A percentile compares a stretch with the other conserved stretches of the same genome.
These are phyloP conservation scores for California macrophylla DNA, from an alignment of 441 rosid species.

Conservation along the genomic window DNA sequence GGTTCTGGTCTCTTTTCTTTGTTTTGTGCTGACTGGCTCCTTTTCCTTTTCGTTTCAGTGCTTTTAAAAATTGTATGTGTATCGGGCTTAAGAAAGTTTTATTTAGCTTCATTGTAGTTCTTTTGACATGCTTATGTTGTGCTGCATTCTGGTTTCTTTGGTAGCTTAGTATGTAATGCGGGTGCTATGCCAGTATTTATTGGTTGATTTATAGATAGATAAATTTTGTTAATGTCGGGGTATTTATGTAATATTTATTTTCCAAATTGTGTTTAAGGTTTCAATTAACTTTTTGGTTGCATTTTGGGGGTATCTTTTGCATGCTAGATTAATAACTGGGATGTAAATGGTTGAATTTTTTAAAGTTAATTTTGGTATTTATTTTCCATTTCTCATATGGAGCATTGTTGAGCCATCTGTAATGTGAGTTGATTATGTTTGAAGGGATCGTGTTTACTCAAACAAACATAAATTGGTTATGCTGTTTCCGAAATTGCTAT, in stretches of 20 bases:
- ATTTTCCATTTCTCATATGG: conserved; percentile 1
- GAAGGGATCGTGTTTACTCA: background rate
- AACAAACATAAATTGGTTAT: background rate
- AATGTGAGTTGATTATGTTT: background rate
- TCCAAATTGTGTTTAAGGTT: background rate
- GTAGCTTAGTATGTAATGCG: background rate
- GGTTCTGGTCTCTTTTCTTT: too few species aligned
- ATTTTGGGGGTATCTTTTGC: background rate
- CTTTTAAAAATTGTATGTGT: too few species aligned
- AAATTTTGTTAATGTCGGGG: background rate
- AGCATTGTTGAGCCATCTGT: background rate
- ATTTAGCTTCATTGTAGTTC: background rate
- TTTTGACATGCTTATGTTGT: background rate
- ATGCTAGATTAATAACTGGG: background rate
- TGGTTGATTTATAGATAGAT: background rate
- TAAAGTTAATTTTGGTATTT: background rate
- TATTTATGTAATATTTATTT: background rate
- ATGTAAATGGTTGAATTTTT: background rate
- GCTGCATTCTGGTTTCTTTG: background rate
- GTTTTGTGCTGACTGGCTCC: too few species aligned
- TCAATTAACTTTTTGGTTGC: background rate
- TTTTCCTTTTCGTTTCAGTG: too few species aligned
- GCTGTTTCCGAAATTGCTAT: background rate
- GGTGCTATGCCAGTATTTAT: background rate
- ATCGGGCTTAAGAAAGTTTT: too few species aligned